Percentiles rank a stretch among this genome's conserved stretches.
Evolutionary conservation across 2,329 filamentous ascomycete species (phyloP).

Genomic region (Trichophyton rubrum): DNA sequence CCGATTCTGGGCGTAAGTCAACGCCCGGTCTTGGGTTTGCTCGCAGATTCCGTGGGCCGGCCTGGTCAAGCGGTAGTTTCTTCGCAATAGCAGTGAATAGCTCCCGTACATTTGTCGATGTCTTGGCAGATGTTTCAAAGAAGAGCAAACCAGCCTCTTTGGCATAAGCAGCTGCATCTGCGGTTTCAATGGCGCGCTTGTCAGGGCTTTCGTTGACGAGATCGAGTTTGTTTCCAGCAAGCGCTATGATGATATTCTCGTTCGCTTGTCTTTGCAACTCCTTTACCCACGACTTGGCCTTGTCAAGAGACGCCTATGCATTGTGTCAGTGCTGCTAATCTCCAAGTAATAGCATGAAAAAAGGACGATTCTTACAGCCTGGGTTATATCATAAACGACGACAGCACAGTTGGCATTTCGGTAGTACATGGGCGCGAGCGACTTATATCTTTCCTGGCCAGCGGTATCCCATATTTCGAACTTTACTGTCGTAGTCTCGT

Average conservation of each 20-base stretch:
- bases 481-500: slow-evolving; percentile 97
- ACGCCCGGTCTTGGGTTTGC: slow-evolving; percentile 51
- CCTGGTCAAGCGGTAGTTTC: slow-evolving; percentile 93
- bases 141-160: slow-evolving; percentile 87
- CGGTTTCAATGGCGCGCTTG: slow-evolving; percentile 80
- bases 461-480: slow-evolving; percentile 99
- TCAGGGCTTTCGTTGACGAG: slow-evolving; percentile 87
- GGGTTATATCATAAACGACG: slow-evolving; percentile 98
- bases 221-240: slow-evolving; percentile 96
- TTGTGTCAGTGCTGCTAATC: slow-evolving; percentile 1
- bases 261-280: slow-evolving; percentile 97
- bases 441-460: slow-evolving; percentile 98
- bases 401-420: slow-evolving; percentile 98
- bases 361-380: slow-evolving; percentile 58
- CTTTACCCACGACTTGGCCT: slow-evolving; percentile 98
- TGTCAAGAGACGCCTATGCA: slow-evolving; percentile 78
- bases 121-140: slow-evolving; percentile 98
- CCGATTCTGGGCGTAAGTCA: slow-evolving; percentile 52
- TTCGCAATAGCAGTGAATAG: slow-evolving; percentile 96
- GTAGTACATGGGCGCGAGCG: slow-evolving; percentile 98
- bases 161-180: slow-evolving; percentile 90
- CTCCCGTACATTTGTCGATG: slow-evolving; percentile 87
- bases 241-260: slow-evolving; percentile 97
- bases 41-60: slow-evolving; percentile 75
- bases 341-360: background rate